Base-by-base conservation (phyloP, 495 filamentous ascomycete species). In the Hypoxylon lenormandii region DNA sequence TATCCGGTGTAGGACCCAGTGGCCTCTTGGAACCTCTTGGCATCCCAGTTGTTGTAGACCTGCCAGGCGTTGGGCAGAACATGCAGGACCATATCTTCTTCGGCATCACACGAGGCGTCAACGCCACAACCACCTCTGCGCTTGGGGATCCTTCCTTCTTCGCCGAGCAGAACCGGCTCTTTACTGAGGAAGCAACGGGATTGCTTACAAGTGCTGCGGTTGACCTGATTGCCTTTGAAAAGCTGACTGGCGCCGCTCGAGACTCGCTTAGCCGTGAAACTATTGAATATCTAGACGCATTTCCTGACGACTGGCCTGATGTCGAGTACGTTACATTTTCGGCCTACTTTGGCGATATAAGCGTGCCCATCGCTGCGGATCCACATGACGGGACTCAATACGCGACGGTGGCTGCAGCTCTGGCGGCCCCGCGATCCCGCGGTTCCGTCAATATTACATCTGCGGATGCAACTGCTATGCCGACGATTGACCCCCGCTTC, bases 301-400 rank as follows among this genome's bases (percentile, higher is more conserved):
- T 84, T 45, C 79, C 85, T 0, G 50, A 57, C 0, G 85, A 89
- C 69, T 89, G 86, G 86, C 87, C 87, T 4, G 87, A 89, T 42
- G 70, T 86, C 10, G 86, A 89, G 73, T 86, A 81, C 59, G 28
- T 85, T 23, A 12, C 60, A 6, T 26, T 72, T 11, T 16, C 30
- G 10, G 76, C 70, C 60, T 78, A 58, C 43, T 19, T 75, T 28
- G 78, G 77, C 37, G 43, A 66, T 56, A 28, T 37, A 22, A 22
- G 13, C n/a, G 64, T 66, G 43, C 60, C 79, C 16, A 76, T 80
- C 2, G 81, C 82, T 16, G 63, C 48, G 0, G 74, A 61, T 13
- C 81, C 83, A 0, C 33, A 52, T 5, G 77, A 79, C 47, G 81
- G 80, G 2, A 76, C 74, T 8, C 78, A 86, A 4, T 87, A 87